phyloP scores from a whole-genome alignment of 768 basidiomycete species.

The Hygrocybe coccinea region DNA sequence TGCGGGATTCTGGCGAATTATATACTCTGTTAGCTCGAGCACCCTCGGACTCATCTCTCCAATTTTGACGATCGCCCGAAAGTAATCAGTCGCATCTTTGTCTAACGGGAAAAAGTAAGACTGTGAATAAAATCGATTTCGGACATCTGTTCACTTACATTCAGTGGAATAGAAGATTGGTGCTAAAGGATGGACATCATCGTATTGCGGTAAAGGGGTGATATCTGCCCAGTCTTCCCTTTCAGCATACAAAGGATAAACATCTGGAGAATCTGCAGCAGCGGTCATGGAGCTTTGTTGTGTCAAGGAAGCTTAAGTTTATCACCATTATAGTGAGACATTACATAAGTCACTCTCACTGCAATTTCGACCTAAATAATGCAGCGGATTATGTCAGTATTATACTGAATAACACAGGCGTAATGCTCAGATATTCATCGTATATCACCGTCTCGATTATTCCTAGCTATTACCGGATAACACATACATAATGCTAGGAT shows the following conservation, averaged over 20 bases:
- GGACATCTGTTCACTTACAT: conserved; percentile 52
- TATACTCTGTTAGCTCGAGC: conserved; percentile 79
- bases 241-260: conserved; percentile 47
- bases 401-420: no score
- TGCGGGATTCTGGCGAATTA: conserved; percentile 90
- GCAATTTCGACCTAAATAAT: no score
- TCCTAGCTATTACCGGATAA: no score
- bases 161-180: conserved; percentile 88
- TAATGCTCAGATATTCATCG: no score
- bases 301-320: no score
- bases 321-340: no score
- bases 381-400: no score
- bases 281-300: background rate
- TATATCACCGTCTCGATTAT: no score
- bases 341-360: no score
- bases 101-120: conserved; percentile 35
- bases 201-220: conserved; percentile 74
- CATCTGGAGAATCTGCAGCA: conserved; percentile 7
- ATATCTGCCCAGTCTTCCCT: conserved; percentile 79
- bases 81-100: conserved; percentile 88
- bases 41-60: conserved; percentile 79
- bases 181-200: conserved; percentile 71
- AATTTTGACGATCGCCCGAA: conserved; percentile 73
- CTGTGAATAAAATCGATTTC: conserved; percentile 1
- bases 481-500: no score